Evolutionary conservation across 306 rosid species (phyloP), one percentile per base, ranked within the genome.

Genomic region (Citrullus colocynthis): DNA sequence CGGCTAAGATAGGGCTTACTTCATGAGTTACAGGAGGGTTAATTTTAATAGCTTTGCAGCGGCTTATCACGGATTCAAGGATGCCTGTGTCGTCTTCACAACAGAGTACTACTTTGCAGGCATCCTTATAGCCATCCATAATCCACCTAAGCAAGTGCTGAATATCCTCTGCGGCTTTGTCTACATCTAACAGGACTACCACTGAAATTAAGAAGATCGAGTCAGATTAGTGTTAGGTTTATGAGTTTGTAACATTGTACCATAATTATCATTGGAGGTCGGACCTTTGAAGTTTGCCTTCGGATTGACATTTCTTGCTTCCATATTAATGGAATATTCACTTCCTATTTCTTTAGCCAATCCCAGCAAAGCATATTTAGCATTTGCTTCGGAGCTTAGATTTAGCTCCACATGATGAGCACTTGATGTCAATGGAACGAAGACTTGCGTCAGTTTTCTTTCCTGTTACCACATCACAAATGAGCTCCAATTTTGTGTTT

Each of bases 111-210:
- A 94, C 86, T 80, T 85, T 89, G 80, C 97, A 92, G 32, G 87
- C 78, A 74, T 94, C 93, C 16, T 89, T 74, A 81, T 90, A 85
- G 75, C 98, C 87, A 81, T 94, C 98, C 83, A 90, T 84, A 62
- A 89, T 90, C 97, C 96, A 94, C 80, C 90, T 91, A 79, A 91
- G 88, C 88, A 94, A 76, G 83, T 91, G 95, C 60, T 89, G 97
- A 62, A 89, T 81, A 80, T 83, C 88, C 82, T 90, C 91, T 36
- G 81, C 78, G 60, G 97, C 89, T 79, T 90, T 86, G 85, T 94
- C 93, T 21, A 88, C 90, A 30, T 81, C 95, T 70, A 90, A 83
- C 55, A 94, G 91, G 82, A 94, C 84, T 65, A 94, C 80, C 15
- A 89, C 96, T 94, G 91, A 39, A 82, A 84, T 60, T 24, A 39